Evolutionary conservation across 192 early-diverging fungal species (phyloP).

Genomic region (Backusella westeae): DNA sequence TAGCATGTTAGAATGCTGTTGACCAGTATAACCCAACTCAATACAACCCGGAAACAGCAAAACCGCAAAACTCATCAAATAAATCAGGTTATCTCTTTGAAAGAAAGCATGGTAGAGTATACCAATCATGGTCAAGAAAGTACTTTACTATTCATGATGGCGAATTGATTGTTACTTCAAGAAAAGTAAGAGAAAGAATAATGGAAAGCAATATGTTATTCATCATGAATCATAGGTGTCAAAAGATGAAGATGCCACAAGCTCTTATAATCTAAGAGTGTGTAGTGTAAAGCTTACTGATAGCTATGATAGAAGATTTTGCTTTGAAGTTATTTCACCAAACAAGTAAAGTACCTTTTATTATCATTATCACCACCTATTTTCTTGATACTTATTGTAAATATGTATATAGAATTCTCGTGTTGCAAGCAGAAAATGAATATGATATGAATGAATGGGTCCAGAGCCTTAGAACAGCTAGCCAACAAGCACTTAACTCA

Average conservation of each 20-base stretch:
- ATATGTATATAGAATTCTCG: conserved; percentile 48
- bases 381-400: background rate
- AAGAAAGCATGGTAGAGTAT: conserved; percentile 67
- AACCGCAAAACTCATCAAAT: background rate
- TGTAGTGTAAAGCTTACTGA: conserved; percentile 69
- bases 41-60: background rate
- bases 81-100: conserved; percentile 78
- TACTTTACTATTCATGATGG: conserved; percentile 73
- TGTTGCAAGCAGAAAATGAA: conserved; percentile 74
- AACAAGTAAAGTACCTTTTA: conserved; percentile 46
- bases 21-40: conserved; percentile 21
- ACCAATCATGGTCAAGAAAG: conserved; percentile 77
- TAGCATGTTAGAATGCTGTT: background rate
- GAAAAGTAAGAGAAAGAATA: conserved; percentile 33
- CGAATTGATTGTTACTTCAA: conserved; percentile 46
- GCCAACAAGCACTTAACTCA: conserved; percentile 52
- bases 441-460: conserved; percentile 77
- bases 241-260: conserved; percentile 56
- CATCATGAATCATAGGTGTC: conserved; percentile 31
- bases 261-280: conserved; percentile 65
- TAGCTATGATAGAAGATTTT: conserved; percentile 67
- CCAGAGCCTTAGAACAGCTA: conserved; percentile 58
- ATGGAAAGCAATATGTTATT: background rate
- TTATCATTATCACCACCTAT: background rate
- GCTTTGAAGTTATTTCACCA: conserved; percentile 84